Base-by-base conservation (phyloP, 345 rosid species). In the Sisymbrium altissimum region DNA sequence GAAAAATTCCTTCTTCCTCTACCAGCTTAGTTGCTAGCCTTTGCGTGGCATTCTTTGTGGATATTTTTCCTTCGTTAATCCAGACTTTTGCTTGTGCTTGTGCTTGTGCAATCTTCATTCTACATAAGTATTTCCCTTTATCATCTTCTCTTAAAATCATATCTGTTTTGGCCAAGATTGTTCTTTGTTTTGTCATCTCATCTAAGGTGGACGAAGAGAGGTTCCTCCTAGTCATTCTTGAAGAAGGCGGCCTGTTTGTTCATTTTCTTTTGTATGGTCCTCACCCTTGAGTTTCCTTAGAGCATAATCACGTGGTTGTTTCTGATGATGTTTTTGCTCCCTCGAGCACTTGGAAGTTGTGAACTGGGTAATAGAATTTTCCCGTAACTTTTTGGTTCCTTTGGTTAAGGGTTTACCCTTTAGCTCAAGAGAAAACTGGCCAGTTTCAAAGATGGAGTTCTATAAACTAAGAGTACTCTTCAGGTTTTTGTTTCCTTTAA, bases 401-500 rank as follows among this genome's bases (percentile, higher is more conserved):
- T 3, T 49, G 66, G 46, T 43, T 32, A 7, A 17, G 18, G 21
- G 49, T 19, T 30, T 25, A n/a, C 35, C 15, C 50, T 43, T 36
- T 60, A 45, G 57, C 57, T 60, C 27, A 55, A 23, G 49, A n/a
- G n/a, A n/a, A n/a, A n/a, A n/a, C n/a, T n/a, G n/a, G 61, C 38
- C 64, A 71, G 74, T 72, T 72, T 86, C 30, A 60, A 55, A 27
- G 75, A 67, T 48, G 55, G 45, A 57, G 33, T 63, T 45, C 63
- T 53, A 18, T 36, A 9, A n/a, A 38, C 64, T 63, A 73, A 56
- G 76, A 72, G 39, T 64, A 32, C 45, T 4, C 27, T 68, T 71
- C 64, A 75, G 66, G 74, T 48, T 5, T 49, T 61, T 57, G 58
- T 43, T 48, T 63, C 72, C 15, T 46, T 68, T 30, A 32, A 29